Conservation (phyloP, 371 early-diverging fungal species). For the Mucor irregularis region DNA sequence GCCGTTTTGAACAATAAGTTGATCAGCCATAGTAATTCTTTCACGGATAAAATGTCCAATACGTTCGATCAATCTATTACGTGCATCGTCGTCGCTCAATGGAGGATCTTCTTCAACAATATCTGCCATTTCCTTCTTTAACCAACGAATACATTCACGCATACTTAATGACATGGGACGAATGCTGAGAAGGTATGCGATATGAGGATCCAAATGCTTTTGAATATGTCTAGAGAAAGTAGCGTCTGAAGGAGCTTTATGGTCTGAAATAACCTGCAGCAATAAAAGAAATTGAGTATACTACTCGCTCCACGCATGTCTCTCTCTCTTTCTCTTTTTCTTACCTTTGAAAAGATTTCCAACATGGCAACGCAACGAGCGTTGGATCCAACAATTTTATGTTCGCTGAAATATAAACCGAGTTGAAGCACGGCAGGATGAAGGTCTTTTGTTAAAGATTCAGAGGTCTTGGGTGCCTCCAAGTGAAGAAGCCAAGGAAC, state of each 20-base stretch:
- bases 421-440: constrained; percentile 89
- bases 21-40: constrained; percentile 84
- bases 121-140: constrained; percentile 84
- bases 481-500: constrained; percentile 70
- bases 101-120: constrained; percentile 58
- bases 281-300: constrained; percentile 4
- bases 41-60: constrained; percentile 92
- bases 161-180: constrained; percentile 91
- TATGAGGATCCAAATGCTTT: constrained; percentile 84
- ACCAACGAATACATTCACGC: constrained; percentile 91
- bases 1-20: constrained; percentile 77
- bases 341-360: constrained; percentile 78
- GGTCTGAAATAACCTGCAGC: constrained; percentile 85
- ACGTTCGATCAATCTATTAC: constrained; percentile 58
- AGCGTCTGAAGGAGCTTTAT: constrained; percentile 82
- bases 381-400: constrained; percentile 89
- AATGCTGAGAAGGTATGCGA: constrained; percentile 81
- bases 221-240: constrained; percentile 85
- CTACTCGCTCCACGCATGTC: too few species aligned
- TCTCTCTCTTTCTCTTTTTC: neutral
- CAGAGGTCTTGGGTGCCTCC: constrained; percentile 59
- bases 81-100: constrained; percentile 75
- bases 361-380: constrained; percentile 88
- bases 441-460: constrained; percentile 59
- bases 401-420: constrained; percentile 85